phyloP scores from a whole-genome alignment of 2,329 filamentous ascomycete species.

The Setomelanomma holmii region DNA sequence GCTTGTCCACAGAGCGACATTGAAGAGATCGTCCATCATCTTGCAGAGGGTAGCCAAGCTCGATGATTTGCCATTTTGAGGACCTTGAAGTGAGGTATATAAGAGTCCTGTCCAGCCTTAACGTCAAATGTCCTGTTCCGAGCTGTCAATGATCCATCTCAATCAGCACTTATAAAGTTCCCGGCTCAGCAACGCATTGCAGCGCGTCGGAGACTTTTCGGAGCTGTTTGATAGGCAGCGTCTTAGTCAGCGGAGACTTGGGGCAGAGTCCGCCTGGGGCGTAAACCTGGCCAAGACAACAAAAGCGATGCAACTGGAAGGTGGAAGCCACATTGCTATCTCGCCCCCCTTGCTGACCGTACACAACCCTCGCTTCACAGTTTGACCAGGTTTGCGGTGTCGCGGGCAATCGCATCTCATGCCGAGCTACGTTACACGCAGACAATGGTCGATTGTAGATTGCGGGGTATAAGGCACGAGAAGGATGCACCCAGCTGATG shows the following conservation, averaged over 20 bases:
- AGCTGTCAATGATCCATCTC: too few relatives aligned
- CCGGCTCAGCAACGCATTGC: too few relatives aligned
- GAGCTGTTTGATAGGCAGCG: background rate
- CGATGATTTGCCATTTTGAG: too few relatives aligned
- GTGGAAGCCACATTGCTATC: background rate
- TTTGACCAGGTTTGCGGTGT: background rate
- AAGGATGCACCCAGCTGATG: too few relatives aligned
- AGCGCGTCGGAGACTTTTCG: background rate
- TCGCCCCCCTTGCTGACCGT: too few relatives aligned
- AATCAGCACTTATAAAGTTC: too few relatives aligned
- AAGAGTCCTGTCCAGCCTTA: too few relatives aligned
- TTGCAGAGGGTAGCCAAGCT: background rate
- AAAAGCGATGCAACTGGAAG: background rate
- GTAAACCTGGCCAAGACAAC: background rate
- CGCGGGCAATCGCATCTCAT: background rate
- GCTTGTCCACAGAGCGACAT: background rate
- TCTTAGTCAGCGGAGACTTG: slow-evolving; percentile 2
- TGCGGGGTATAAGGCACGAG: background rate
- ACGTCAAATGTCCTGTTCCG: too few relatives aligned
- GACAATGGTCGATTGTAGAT: too few relatives aligned
- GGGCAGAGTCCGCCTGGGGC: too few relatives aligned
- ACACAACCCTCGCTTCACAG: too few relatives aligned
- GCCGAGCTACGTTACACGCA: background rate
- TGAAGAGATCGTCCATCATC: background rate
- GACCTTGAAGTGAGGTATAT: too few relatives aligned